Evolutionary conservation across 2,329 filamentous ascomycete genomes (phyloP).

Genomic region (Calcarisporium arbuscula): DNA sequence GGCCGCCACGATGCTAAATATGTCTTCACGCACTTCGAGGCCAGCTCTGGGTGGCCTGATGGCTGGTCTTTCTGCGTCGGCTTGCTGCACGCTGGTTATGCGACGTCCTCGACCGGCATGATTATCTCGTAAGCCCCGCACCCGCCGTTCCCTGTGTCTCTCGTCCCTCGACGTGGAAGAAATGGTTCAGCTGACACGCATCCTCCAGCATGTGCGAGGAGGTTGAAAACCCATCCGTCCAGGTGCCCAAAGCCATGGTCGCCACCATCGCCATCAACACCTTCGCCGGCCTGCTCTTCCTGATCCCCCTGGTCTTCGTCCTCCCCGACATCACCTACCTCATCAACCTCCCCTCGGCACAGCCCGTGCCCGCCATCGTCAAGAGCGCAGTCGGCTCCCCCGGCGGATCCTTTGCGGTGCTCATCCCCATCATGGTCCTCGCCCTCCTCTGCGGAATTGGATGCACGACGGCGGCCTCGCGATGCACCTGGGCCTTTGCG

Average conservation of each 20-base stretch:
- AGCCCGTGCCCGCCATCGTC: slow-evolving; percentile 61
- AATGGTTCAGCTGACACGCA: slow-evolving; percentile 4
- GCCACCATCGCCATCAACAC: slow-evolving; percentile 61
- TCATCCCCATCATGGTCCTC: slow-evolving; percentile 59
- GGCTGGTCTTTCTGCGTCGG: slow-evolving; percentile 72
- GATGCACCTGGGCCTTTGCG: slow-evolving; percentile 63
- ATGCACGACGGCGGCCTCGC: slow-evolving; percentile 62
- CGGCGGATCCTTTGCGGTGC: slow-evolving; percentile 55
- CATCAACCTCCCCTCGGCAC: slow-evolving; percentile 45
- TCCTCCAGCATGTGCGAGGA: slow-evolving; percentile 63
- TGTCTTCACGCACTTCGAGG: slow-evolving; percentile 64
- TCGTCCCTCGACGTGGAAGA: too few relatives aligned
- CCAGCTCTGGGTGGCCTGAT: slow-evolving; percentile 60
- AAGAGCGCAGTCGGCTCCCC: slow-evolving; percentile 54
- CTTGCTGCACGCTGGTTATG: slow-evolving; percentile 65
- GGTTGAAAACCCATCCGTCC: slow-evolving; percentile 56
- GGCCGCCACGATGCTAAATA: slow-evolving; percentile 57
- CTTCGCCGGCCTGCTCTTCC: slow-evolving; percentile 58
- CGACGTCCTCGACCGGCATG: slow-evolving; percentile 73
- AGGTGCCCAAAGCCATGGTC: slow-evolving; percentile 70
- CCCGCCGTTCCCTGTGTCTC: neutral
- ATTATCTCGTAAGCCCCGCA: slow-evolving; percentile 59
- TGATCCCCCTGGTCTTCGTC: slow-evolving; percentile 64
- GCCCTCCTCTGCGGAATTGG: slow-evolving; percentile 62
- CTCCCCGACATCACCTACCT: slow-evolving; percentile 56